Conservation (phyloP, 2,329 filamentous ascomycete species). For the Monosporascus sp. region DNA sequence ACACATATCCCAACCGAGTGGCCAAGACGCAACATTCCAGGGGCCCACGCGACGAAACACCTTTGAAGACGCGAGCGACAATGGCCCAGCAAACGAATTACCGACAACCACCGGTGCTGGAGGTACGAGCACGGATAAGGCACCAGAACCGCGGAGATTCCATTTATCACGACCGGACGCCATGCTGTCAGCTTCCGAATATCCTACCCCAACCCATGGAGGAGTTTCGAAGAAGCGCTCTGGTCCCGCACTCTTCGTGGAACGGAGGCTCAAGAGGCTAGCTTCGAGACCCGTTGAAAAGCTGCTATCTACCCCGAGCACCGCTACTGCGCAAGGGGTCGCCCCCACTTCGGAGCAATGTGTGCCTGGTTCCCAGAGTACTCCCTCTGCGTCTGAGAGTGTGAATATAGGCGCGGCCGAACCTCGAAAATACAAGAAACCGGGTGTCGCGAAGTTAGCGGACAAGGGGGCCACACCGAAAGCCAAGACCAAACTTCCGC, state of each 20-base stretch:
- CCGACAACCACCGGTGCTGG: background rate
- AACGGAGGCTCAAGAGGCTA: conserved; percentile 38
- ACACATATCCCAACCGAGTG: conserved; percentile 40
- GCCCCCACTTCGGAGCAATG: background rate
- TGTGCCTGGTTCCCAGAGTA: background rate
- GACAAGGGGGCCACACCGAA: conserved; percentile 11
- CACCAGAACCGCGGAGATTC: conserved; percentile 44
- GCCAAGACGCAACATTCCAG: conserved; percentile 24
- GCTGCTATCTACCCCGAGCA: conserved; percentile 12
- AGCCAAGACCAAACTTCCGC: conserved; percentile 22
- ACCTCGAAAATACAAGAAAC: conserved; percentile 29
- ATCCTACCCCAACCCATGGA: conserved; percentile 18
- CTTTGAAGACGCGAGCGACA: conserved; percentile 1
- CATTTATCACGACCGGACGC: conserved; percentile 49
- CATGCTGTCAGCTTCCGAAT: conserved; percentile 23
- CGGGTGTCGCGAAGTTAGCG: conserved; percentile 25
- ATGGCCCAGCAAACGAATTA: conserved; percentile 1
- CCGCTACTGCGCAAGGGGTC: conserved; percentile 1
- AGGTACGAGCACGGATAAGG: conserved; percentile 2
- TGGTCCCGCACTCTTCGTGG: conserved; percentile 50
- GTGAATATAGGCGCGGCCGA: conserved; percentile 20
- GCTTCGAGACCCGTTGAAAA: conserved; percentile 18
- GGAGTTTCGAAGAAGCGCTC: conserved; percentile 39
- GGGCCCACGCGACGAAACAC: conserved; percentile 12
- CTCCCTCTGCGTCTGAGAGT: conserved; percentile 4